Evolutionary conservation across 331 rosid genomes (phyloP).

Genomic region (Acacia concinna): DNA sequence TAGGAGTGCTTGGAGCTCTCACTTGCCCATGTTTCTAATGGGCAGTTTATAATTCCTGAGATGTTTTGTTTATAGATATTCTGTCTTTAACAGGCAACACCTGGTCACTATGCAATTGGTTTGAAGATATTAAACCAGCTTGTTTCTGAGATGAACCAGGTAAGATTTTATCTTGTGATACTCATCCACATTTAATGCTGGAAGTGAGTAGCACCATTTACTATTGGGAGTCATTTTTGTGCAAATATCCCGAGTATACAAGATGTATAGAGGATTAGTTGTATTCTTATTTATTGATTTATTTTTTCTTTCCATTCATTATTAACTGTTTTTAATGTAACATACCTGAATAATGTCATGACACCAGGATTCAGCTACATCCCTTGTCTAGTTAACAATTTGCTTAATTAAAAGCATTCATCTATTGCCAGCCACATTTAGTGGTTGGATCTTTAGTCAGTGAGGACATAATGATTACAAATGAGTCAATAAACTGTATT

Average conservation of each 20-base stretch:
- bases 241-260: not conserved
- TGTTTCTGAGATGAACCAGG: conserved; percentile 99
- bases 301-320: not conserved
- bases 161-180: conserved; percentile 36
- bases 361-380: not conserved
- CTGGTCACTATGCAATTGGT: conserved; percentile 94
- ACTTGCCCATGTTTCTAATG: not conserved
- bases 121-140: conserved; percentile 95
- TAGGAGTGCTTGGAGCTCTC: not conserved
- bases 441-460: not conserved
- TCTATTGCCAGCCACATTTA: not conserved
- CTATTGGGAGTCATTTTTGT: not conserved
- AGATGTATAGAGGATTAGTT: not conserved
- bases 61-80: conserved; percentile 26
- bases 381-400: not conserved
- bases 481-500: not conserved
- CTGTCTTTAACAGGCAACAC: conserved; percentile 64
- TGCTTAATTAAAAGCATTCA: not conserved
- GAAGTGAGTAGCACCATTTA: conserved; percentile 4
- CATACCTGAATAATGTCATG: not conserved
- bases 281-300: not conserved
- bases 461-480: not conserved
- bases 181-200: conserved; percentile 21
- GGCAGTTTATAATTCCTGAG: conserved; percentile 2
- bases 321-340: not conserved